These are phyloP conservation scores for Alternaria ventricosa DNA, from an alignment of 2,329 filamentous ascomycete species.

Conservation along the genomic window DNA sequence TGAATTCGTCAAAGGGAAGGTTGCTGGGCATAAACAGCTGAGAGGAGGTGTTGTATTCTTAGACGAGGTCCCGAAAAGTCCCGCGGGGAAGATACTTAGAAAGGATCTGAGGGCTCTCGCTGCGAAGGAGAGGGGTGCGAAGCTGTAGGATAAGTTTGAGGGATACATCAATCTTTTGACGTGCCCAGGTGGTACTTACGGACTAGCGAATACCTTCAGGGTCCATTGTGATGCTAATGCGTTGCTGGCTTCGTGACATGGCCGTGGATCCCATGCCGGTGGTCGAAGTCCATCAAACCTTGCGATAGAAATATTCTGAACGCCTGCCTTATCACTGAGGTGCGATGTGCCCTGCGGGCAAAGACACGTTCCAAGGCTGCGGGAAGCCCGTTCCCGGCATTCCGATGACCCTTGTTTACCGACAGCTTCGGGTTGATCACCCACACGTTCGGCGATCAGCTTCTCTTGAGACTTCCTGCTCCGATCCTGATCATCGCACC, in stretches of 20 bases:
- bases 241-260: no score
- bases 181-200: not conserved
- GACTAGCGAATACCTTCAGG: not conserved
- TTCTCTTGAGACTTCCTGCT: not conserved
- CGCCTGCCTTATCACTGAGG: not conserved
- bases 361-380: not conserved
- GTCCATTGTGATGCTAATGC: no score
- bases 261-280: no score
- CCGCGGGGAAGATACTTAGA: conserved; percentile 46
- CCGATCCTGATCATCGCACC: not conserved
- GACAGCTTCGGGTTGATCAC: not conserved
- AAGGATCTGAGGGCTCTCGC: conserved; percentile 46
- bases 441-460: not conserved
- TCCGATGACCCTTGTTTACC: not conserved
- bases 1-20: conserved; percentile 40
- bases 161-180: not conserved
- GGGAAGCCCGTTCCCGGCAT: not conserved
- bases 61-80: conserved; percentile 46
- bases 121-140: conserved; percentile 33
- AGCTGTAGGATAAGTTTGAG: not conserved
- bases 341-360: not conserved
- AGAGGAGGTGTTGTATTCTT: conserved; percentile 48
- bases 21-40: conserved; percentile 45
- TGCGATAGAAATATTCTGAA: not conserved
- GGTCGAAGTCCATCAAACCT: not conserved